A percentile compares a stretch with the other conserved stretches of the same genome.
phyloP scores from a whole-genome alignment of 2,329 filamentous ascomycete species.

The Colletotrichum higginsianum region DNA sequence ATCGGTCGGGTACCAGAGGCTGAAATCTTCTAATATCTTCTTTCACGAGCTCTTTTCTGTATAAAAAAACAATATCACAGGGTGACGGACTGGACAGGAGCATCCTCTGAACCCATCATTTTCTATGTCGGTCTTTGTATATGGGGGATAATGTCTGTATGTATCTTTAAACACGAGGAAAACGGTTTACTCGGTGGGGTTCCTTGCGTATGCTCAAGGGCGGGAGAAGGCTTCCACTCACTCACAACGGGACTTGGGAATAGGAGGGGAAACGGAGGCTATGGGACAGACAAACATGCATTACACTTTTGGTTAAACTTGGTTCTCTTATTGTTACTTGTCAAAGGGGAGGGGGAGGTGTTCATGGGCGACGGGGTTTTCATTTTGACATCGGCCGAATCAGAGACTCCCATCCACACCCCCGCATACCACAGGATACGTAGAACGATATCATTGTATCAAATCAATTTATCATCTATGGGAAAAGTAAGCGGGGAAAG shows the following conservation, averaged over 20 bases:
- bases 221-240: background rate
- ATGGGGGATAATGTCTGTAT: constrained; percentile 18
- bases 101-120: constrained; percentile 6
- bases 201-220: background rate
- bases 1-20: constrained; percentile 9
- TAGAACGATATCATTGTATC: constrained; percentile 41
- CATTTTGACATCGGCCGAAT: constrained; percentile 21
- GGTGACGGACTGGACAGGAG: background rate
- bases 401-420: constrained; percentile 23
- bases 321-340: background rate
- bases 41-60: constrained; percentile 2
- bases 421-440: constrained; percentile 17
- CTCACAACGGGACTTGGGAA: constrained; percentile 1
- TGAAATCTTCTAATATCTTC: constrained; percentile 4
- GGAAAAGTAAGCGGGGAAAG: no score
- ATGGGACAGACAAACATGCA: constrained; percentile 19
- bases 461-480: background rate
- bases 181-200: background rate
- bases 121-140: constrained; percentile 15
- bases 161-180: constrained; percentile 6
- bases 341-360: constrained; percentile 5
- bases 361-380: constrained; percentile 4
- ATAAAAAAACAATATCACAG: background rate
- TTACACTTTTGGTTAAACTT: constrained; percentile 6
- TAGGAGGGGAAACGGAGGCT: background rate